Conservation (phyloP, 2,329 filamentous ascomycete genomes). For the Furcasterigmium sp. region DNA sequence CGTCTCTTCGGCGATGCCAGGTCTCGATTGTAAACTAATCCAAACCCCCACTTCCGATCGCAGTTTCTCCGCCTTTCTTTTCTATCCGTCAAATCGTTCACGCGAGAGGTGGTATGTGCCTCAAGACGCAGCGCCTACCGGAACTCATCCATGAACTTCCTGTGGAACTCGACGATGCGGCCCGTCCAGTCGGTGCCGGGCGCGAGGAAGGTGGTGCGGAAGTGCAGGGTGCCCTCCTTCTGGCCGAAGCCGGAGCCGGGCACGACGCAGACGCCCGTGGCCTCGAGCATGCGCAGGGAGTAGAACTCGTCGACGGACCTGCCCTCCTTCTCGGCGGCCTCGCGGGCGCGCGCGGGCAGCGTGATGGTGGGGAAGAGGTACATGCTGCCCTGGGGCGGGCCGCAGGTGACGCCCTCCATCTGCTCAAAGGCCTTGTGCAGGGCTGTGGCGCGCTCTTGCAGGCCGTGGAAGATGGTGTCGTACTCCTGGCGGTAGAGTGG, state of each 20-base stretch:
- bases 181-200: conserved; percentile 94
- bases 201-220: conserved; percentile 93
- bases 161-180: conserved; percentile 83
- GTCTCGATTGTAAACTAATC: too few relatives aligned
- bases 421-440: conserved; percentile 84
- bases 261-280: conserved; percentile 91
- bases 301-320: conserved; percentile 89
- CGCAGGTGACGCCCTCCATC: conserved; percentile 95
- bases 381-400: conserved; percentile 89
- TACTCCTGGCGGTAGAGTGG: conserved; percentile 83
- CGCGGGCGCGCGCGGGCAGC: conserved; percentile 68
- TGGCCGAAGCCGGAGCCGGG: conserved; percentile 92
- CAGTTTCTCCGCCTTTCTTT: too few relatives aligned
- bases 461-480: conserved; percentile 70
- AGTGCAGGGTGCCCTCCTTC: conserved; percentile 84
- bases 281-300: conserved; percentile 82
- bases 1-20: too few relatives aligned
- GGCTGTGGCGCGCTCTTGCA: conserved; percentile 75
- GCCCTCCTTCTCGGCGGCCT: conserved; percentile 68
- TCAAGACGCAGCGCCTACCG: conserved; percentile 24
- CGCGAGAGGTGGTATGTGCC: too few relatives aligned
- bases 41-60: too few relatives aligned
- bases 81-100: too few relatives aligned
- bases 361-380: conserved; percentile 96
- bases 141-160: conserved; percentile 84